Percentiles rank a stretch among this genome's conserved stretches.
phyloP scores from a whole-genome alignment of 176 grass and related monocot species.

The Chrysopogon serrulatus region DNA sequence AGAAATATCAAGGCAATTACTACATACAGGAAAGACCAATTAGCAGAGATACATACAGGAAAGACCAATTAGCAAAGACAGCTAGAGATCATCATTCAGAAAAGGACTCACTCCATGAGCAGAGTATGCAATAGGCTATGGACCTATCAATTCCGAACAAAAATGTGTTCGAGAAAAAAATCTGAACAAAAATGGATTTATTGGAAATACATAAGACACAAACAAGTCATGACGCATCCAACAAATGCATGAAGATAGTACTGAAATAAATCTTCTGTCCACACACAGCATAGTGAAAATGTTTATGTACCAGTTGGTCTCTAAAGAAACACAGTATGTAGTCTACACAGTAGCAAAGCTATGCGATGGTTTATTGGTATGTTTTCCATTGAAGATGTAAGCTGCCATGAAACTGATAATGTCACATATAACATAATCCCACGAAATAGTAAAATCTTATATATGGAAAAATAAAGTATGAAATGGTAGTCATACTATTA shows the following conservation, averaged over 20 bases:
- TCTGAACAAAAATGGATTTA: not conserved
- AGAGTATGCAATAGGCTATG: slow-evolving; percentile 2
- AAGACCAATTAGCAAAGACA: not conserved
- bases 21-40: not conserved
- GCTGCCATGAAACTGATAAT: no score
- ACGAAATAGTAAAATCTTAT: no score
- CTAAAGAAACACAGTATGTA: not conserved
- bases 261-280: not conserved
- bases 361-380: not conserved
- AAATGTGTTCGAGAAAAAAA: no score
- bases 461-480: no score
- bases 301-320: not conserved
- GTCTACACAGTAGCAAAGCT: not conserved
- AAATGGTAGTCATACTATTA: not conserved
- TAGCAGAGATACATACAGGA: not conserved
- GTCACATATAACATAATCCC: no score
- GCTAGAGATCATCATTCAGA: not conserved
- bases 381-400: no score
- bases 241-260: slow-evolving; percentile 10
- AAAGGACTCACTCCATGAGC: not conserved
- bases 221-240: not conserved
- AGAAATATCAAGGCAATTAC: not conserved
- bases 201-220: not conserved
- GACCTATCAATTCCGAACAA: not conserved
- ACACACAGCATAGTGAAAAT: not conserved